Percentiles rank a stretch among this genome's conserved stretches.
Evolutionary conservation across 2,329 filamentous ascomycete genomes (phyloP).

Genomic region (Fusarium redolens): DNA sequence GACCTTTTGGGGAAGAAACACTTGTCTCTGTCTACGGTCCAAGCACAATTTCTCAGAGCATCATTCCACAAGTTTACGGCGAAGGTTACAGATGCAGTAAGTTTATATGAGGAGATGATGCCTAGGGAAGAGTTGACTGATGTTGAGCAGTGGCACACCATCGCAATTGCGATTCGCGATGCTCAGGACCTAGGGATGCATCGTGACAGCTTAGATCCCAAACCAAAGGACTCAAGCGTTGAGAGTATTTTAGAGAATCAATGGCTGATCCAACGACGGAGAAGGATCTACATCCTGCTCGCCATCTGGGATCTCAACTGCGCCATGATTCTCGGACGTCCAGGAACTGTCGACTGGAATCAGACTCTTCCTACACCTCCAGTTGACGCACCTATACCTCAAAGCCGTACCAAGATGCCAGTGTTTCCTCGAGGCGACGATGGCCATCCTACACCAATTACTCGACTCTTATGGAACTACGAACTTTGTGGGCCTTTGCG

Average conservation of each 20-base stretch:
- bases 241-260: slow-evolving; percentile 66
- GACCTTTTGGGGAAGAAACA: slow-evolving; percentile 67
- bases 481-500: slow-evolving; percentile 61
- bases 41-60: slow-evolving; percentile 67
- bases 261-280: slow-evolving; percentile 67
- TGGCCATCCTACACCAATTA: slow-evolving; percentile 68
- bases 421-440: slow-evolving; percentile 59
- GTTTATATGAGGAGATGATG: background rate
- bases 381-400: slow-evolving; percentile 63
- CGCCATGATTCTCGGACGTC: slow-evolving; percentile 64
- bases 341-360: slow-evolving; percentile 65
- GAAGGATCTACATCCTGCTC: slow-evolving; percentile 67
- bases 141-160: slow-evolving; percentile 62
- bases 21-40: slow-evolving; percentile 66
- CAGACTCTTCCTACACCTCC: slow-evolving; percentile 61
- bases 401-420: slow-evolving; percentile 59
- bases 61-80: slow-evolving; percentile 69
- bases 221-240: slow-evolving; percentile 57
- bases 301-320: slow-evolving; percentile 65
- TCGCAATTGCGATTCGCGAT: slow-evolving; percentile 68
- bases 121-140: background rate
- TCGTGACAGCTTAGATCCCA: slow-evolving; percentile 63
- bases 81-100: slow-evolving; percentile 67
- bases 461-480: slow-evolving; percentile 63
- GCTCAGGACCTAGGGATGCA: slow-evolving; percentile 73